Evolutionary conservation across 1,139 yeast genomes (phyloP), one percentile per base, ranked within the genome.

Genomic region (Suhomyces bolitotheri): DNA sequence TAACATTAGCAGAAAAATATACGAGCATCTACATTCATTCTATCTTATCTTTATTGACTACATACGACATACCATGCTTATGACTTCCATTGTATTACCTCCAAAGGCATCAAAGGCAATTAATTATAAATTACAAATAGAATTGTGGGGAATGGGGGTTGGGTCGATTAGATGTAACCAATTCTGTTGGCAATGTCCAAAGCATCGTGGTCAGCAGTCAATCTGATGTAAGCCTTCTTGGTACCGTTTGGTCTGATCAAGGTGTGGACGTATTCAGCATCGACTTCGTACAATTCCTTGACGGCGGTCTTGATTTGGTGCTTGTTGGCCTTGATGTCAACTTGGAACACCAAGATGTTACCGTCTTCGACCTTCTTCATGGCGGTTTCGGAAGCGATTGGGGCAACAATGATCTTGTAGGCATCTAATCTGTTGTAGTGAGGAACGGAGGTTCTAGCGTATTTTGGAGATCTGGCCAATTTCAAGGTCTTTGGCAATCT

Each of bases 121-220:
- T 39, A 36, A 30, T 37, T 42, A 40, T 42, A 42, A 42, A 42
- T 39, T 42, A 42, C 45, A 42, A 42, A 42, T 42, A 39, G 45
- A 42, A 42, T 37, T 34, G 34, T 33, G 38, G 37, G 22, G 38
- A 34, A 32, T 36, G 38, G 34, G 35, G 39, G 36, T 27, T 32
- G 24, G 27, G 37, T 27, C 34, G 35, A 32, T 81, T 80, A 88
- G 73, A 88, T 84, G 92, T 89, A 89, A 78, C 97, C 97, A 69
- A 90, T 92, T 80, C 94, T 89, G 96, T 90, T 90, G 73, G 98
- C 99, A 74, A 92, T 90, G 73, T 92, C 99, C 73, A 94, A 86
- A 72, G 98, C 98, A 78, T 92, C 99, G 80, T 84, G 87, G 76
- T 94, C 98, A 71, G 97, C 94, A 66, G 97, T 89, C 72, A 92